These are phyloP conservation scores for Wallemia ichthyophaga DNA, from an alignment of 1,284 basidiomycete species.

Conservation along the genomic window DNA sequence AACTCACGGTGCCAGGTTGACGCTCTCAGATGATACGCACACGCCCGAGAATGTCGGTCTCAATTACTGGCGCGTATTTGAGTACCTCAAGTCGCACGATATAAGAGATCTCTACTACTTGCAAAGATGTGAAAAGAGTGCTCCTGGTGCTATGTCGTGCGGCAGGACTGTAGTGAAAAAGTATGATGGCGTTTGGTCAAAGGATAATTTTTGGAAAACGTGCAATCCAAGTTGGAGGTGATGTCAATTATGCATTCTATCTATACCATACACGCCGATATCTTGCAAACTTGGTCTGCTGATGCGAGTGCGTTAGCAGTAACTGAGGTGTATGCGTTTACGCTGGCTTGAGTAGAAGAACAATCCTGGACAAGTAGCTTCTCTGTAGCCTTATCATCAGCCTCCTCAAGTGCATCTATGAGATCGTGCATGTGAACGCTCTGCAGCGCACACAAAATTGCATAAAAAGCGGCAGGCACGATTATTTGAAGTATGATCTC, in stretches of 20 bases:
- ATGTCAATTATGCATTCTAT: neutral
- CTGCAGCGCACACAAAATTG: too few relatives aligned
- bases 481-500: too few relatives aligned
- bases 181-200: neutral
- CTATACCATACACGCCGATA: neutral
- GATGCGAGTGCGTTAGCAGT: neutral
- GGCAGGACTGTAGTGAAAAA: neutral
- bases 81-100: conserved; percentile 33
- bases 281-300: neutral
- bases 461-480: too few relatives aligned
- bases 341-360: too few relatives aligned
- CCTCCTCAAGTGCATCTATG: too few relatives aligned
- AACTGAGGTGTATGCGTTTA: too few relatives aligned
- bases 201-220: neutral
- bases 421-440: too few relatives aligned
- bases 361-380: too few relatives aligned
- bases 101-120: conserved; percentile 43
- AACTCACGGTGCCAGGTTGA: conserved; percentile 34
- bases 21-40: conserved; percentile 86
- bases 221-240: neutral
- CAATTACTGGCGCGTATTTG: conserved; percentile 37
- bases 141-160: neutral
- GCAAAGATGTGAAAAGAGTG: conserved; percentile 5
- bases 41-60: conserved; percentile 61
- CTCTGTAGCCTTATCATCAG: too few relatives aligned